Percentiles rank a stretch among this genome's conserved stretches.
phyloP scores from a whole-genome alignment of 306 rosid genomes.

The Ceratonia siliqua region DNA sequence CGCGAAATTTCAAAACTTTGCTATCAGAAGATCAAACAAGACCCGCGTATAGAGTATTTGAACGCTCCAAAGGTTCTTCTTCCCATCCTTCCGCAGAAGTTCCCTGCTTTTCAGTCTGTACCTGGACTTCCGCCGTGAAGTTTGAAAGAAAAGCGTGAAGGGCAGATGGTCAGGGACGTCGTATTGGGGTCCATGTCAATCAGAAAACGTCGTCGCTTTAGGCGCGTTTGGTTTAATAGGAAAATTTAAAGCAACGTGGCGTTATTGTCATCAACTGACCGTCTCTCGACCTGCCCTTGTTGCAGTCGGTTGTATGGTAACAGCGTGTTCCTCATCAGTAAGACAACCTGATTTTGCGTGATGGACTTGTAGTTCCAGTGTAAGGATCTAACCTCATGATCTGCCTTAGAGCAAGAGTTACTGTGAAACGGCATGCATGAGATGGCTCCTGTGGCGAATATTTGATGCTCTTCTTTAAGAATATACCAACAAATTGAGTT shows the following conservation, averaged over 20 bases:
- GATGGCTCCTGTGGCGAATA: too few species aligned
- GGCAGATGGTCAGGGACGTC: neutral
- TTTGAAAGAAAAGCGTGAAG: slow-evolving; percentile 27
- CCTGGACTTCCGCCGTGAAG: neutral
- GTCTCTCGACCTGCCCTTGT: neutral
- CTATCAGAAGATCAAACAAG: neutral
- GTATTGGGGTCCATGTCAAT: too few species aligned
- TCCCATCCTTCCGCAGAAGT: neutral
- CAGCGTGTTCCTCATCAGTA: neutral
- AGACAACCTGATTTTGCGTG: neutral
- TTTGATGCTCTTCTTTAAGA: too few species aligned
- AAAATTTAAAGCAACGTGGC: neutral
- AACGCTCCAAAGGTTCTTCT: neutral
- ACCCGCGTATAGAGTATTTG: neutral
- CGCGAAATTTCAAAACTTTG: neutral
- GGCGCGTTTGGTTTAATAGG: neutral
- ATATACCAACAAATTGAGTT: too few species aligned
- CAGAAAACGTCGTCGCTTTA: neutral
- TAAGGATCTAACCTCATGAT: too few species aligned
- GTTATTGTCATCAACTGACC: neutral
- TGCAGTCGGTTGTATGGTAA: neutral
- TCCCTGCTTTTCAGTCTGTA: neutral
- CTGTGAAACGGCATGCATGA: too few species aligned
- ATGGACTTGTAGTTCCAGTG: too few species aligned
- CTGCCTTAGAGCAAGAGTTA: too few species aligned